Evolutionary conservation across 2,329 filamentous ascomycete species (phyloP), one percentile per base, ranked within the genome.

Genomic region (Colletotrichum abscissum): DNA sequence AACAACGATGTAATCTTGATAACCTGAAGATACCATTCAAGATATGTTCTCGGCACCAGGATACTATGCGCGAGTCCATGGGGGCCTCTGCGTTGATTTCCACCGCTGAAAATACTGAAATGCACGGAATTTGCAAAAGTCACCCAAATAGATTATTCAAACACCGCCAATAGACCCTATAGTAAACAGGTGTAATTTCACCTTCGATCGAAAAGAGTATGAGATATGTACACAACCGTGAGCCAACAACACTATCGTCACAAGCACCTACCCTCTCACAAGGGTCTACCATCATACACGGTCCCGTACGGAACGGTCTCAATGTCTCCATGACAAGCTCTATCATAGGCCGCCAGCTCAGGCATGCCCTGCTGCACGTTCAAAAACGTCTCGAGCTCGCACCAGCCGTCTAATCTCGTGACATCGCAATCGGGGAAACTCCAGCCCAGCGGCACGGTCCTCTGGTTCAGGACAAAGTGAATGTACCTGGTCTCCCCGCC

Each of bases 401-500:
- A 95, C 93, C 93, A 95, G 0, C 93, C 93, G 80, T 95, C 93
- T 56, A 91, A 88, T 5, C 93, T 84, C 12, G 86, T 79, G 1
- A 76, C 82, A 52, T 89, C 92, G 77, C 93, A 95, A 72, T 91
- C 88, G 1, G 88, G 81, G 74, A 94, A 91, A 78, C 91, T 94
- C 72, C 81, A 81, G 7, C 92, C 91, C 0, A 95, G 84, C 1
- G 93, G 93, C 1, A 95, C 78, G 0, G 93, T 95, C 35, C 93
- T 86, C 82, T 94, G 92, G 80, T 94, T 94, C 57, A 94, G 86
- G 2, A 94, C 82, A 77, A 95, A 93, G 80, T 94, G 93, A 6
- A 95, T 86, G 80, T 95, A 95, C 66, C 85, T 89, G 0, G 92
- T 94, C 77, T 90, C 85, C 1, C 79, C 80, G 4, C 88, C 89